Evolutionary conservation across 2,329 filamentous ascomycete genomes (phyloP).

Genomic region (Talaromyces sp.): DNA sequence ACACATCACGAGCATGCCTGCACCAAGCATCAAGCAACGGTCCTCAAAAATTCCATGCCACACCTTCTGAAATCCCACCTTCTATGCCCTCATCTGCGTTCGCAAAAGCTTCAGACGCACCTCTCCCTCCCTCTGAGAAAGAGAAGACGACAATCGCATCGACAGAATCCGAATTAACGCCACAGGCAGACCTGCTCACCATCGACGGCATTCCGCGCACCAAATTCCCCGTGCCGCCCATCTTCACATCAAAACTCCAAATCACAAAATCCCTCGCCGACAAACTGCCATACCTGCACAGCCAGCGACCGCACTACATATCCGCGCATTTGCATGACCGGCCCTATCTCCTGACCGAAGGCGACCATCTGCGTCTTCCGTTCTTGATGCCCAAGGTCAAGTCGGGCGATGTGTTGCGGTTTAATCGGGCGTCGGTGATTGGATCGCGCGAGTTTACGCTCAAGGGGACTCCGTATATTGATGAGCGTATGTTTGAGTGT

Average conservation of each 20-base stretch:
- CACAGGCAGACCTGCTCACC: slow-evolving; percentile 15
- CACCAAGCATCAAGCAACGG: slow-evolving; percentile 31
- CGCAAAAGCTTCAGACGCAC: background rate
- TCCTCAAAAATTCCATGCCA: slow-evolving; percentile 21
- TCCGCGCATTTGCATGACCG: slow-evolving; percentile 43
- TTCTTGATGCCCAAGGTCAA: slow-evolving; percentile 71
- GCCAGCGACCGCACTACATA: slow-evolving; percentile 44
- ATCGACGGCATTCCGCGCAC: slow-evolving; percentile 22
- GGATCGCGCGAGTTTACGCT: slow-evolving; percentile 89
- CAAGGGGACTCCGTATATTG: slow-evolving; percentile 74
- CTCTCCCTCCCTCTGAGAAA: slow-evolving; percentile 10
- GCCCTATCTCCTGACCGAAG: slow-evolving; percentile 52
- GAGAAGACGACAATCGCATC: slow-evolving; percentile 14
- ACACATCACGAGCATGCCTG: slow-evolving; percentile 36
- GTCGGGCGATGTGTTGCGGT: slow-evolving; percentile 78
- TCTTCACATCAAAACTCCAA: slow-evolving; percentile 33
- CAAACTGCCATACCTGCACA: slow-evolving; percentile 39
- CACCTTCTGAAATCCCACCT: slow-evolving; percentile 21
- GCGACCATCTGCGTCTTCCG: slow-evolving; percentile 70
- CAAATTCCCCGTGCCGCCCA: slow-evolving; percentile 35
- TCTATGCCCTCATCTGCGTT: background rate
- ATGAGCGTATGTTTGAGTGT: slow-evolving; percentile 79
- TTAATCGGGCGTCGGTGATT: slow-evolving; percentile 77
- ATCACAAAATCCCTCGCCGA: slow-evolving; percentile 37
- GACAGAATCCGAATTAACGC: background rate